Evolutionary conservation across 2,329 filamentous ascomycete species (phyloP).

Genomic region (Domatiomyces catenatus): DNA sequence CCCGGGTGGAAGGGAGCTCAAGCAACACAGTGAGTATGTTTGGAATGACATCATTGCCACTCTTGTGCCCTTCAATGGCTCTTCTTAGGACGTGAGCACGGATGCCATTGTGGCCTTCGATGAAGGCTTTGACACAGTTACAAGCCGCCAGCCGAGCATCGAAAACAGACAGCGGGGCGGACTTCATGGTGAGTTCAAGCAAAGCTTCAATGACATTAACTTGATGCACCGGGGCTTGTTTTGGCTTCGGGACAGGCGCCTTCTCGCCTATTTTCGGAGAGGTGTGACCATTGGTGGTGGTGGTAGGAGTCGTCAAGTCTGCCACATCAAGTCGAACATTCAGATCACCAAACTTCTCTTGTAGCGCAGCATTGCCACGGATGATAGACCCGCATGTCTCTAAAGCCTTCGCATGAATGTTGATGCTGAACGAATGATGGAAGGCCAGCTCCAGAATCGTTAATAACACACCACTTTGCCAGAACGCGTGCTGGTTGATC

Average conservation of each 20-base stretch:
- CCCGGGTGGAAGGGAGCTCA: constrained; percentile 44
- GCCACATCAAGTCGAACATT: constrained; percentile 43
- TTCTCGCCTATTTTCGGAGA: constrained; percentile 8
- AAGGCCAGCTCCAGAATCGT: constrained; percentile 74
- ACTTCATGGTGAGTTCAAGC: constrained; percentile 62
- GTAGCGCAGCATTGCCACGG: constrained; percentile 59
- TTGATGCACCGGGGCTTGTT: constrained; percentile 4
- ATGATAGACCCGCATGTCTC: constrained; percentile 79
- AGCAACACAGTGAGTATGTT: constrained; percentile 80
- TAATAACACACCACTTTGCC: constrained; percentile 64
- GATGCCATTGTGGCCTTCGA: constrained; percentile 65
- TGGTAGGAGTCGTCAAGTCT: constrained; percentile 13
- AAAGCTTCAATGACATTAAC: constrained; percentile 83
- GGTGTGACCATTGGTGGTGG: constrained; percentile 23
- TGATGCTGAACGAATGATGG: constrained; percentile 51
- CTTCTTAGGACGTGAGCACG: constrained; percentile 71
- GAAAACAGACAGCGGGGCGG: constrained; percentile 51
- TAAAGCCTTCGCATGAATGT: constrained; percentile 74
- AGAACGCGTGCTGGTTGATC: constrained; percentile 74
- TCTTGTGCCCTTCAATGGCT: constrained; percentile 73
- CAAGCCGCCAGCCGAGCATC: constrained; percentile 73
- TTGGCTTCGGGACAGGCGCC: constrained; percentile 2
- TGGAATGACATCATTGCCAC: constrained; percentile 63
- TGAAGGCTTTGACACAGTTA: constrained; percentile 85
- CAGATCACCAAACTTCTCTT: constrained; percentile 79